Base-by-base conservation (phyloP, 257 asterid genomes). In the Eucommia ulmoides region DNA sequence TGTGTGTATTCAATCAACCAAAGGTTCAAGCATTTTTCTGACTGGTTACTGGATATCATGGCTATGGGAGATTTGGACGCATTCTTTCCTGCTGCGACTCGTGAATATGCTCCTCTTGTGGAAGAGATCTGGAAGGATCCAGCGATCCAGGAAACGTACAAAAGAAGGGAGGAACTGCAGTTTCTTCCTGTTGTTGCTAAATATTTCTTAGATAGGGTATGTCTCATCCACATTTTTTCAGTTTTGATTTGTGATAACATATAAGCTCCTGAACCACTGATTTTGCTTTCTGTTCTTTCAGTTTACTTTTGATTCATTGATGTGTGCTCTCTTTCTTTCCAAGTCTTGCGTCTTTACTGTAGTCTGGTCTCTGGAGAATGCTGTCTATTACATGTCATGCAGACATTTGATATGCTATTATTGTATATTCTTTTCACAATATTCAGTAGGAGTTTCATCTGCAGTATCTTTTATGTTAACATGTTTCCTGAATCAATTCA, bases 121-220 rank as follows among this genome's bases (percentile, higher is more conserved):
- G 59, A 75, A 33, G 93, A 75, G 50, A 61, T 81, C 46, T 84
- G 94, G 94, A 76, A 70, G 59, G 76, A 84, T 61, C 78, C 82
- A 45, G 81, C 94, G 50, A 65, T 84, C 61, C 94, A 81, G 58
- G 79, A 75, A 65, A 81, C 88, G 11, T 79, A 76, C 79, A 77
- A 72, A 65, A 71, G 88, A 65, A 58, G 62, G 60, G 64, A 64
- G 41, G 88, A 81, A 67, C 75, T 74, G 20, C 62, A 50, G 9
- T 54, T 50, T 44, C 71, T 84, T 67, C 83, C 94, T 0, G 69
- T 75, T 54, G 76, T 59, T 56, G 83, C 83, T 17, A 76, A 74
- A 53, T 75, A 81, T 69, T 81, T 81, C 63, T 58, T 84, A 49
- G 81, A 74, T 64, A 73, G 68, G 84, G 94, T 75, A 81, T 16